A percentile compares a stretch with the other conserved stretches of the same genome.
These are phyloP conservation scores for Thuja plicata DNA, from an alignment of 83 land plant genomes.

Conservation along the genomic window DNA sequence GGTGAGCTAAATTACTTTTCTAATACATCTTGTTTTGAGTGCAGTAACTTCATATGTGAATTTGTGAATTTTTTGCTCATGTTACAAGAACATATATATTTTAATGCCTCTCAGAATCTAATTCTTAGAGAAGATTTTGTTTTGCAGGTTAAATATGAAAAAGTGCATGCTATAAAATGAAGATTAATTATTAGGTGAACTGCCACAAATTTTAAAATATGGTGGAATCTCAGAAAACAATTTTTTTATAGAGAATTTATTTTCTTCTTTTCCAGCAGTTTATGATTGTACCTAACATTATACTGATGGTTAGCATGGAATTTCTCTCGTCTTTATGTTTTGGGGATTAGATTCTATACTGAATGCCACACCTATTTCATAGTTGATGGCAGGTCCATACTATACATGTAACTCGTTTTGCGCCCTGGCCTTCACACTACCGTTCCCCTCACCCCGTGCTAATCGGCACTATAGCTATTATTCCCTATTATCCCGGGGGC, in stretches of 20 bases:
- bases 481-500: too few relatives aligned
- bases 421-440: too few relatives aligned
- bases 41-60: not conserved
- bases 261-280: not conserved
- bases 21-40: not conserved
- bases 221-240: not conserved
- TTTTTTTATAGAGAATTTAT: not conserved
- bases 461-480: too few relatives aligned
- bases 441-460: too few relatives aligned
- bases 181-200: not conserved
- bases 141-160: slow-evolving; percentile 7
- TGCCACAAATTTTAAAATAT: not conserved
- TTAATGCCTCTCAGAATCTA: not conserved
- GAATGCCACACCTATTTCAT: too few relatives aligned
- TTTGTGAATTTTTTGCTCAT: not conserved
- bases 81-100: not conserved
- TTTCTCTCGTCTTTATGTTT: not conserved
- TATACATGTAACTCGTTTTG: too few relatives aligned
- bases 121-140: not conserved
- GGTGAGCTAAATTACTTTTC: slow-evolving; percentile 7
- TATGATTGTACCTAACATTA: not conserved
- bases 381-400: too few relatives aligned
- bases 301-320: not conserved
- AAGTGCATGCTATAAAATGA: slow-evolving; percentile 1
- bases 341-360: too few relatives aligned